Evolutionary conservation across 78 protist species (phyloP).

Genomic region (Planoprotostelium fungivorum): DNA sequence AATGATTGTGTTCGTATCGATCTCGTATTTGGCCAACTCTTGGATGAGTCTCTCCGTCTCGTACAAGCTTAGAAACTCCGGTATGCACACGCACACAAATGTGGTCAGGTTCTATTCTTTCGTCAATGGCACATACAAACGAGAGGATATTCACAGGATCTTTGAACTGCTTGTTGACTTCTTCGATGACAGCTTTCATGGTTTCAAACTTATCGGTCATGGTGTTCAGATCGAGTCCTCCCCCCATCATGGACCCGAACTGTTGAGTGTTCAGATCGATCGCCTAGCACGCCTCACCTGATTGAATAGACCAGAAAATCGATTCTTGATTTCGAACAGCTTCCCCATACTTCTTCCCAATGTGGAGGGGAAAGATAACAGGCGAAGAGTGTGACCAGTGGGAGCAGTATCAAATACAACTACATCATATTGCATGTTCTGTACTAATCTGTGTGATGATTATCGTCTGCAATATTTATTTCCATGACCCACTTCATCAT

Average conservation of each 20-base stretch:
- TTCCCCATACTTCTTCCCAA: constrained; percentile 72
- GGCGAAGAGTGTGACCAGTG: constrained; percentile 99
- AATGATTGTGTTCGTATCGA: constrained; percentile 86
- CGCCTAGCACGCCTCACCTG: neutral
- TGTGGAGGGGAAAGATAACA: constrained; percentile 83
- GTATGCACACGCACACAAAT: constrained; percentile 97
- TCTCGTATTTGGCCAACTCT: constrained; percentile 82
- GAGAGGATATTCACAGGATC: constrained; percentile 43
- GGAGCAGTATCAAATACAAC: constrained; percentile 99
- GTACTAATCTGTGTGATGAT: constrained; percentile 41
- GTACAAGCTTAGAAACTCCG: constrained; percentile 97
- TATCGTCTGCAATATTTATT: neutral
- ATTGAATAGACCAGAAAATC: constrained; percentile 48
- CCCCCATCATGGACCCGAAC: neutral
- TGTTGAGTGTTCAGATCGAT: neutral
- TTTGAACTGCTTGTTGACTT: constrained; percentile 77
- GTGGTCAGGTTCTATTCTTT: constrained; percentile 77
- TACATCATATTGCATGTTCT: constrained; percentile 69
- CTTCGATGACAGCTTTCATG: constrained; percentile 44
- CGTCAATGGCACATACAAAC: neutral
- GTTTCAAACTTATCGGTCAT: constrained; percentile 14
- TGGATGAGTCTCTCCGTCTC: constrained; percentile 99
- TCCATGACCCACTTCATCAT: constrained; percentile 70
- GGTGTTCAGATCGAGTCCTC: constrained; percentile 19
- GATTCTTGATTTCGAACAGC: constrained; percentile 30